Conservation (phyloP, 1,284 basidiomycete genomes). For the Fomitopsis betulina region DNA sequence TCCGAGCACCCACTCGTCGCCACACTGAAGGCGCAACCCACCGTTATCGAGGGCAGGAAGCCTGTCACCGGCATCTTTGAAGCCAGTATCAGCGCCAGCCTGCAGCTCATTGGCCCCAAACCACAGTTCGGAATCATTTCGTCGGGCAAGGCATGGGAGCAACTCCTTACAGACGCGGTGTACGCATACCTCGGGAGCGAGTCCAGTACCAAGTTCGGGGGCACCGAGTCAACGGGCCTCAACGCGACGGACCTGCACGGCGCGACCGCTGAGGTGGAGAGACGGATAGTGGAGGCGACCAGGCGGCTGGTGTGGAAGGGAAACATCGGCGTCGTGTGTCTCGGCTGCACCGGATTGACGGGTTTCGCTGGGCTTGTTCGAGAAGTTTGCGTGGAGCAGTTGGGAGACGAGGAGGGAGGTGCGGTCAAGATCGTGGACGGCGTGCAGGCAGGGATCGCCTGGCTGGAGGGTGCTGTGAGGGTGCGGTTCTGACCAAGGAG, state of each 20-base stretch:
- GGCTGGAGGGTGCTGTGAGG: slow-evolving; percentile 17
- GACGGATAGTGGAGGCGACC: slow-evolving; percentile 31
- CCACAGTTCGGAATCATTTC: slow-evolving; percentile 41
- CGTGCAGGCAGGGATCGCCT: slow-evolving; percentile 24
- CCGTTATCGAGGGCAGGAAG: slow-evolving; percentile 1
- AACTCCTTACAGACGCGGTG: slow-evolving; percentile 26
- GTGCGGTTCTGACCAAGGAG: neutral
- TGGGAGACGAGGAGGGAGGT: slow-evolving; percentile 14
- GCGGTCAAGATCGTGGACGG: slow-evolving; percentile 39
- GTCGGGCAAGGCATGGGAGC: slow-evolving; percentile 42
- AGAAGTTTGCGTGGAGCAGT: slow-evolving; percentile 15
- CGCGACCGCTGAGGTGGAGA: slow-evolving; percentile 30
- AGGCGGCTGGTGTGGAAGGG: slow-evolving; percentile 20
- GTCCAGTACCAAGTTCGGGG: slow-evolving; percentile 27
- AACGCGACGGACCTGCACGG: slow-evolving; percentile 39
- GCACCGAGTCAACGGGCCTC: slow-evolving; percentile 40
- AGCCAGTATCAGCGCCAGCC: slow-evolving; percentile 31
- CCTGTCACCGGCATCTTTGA: slow-evolving; percentile 46
- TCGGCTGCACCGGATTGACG: slow-evolving; percentile 48
- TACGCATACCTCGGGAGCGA: slow-evolving; percentile 15
- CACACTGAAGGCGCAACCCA: slow-evolving; percentile 30
- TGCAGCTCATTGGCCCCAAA: slow-evolving; percentile 28
- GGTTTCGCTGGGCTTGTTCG: slow-evolving; percentile 38
- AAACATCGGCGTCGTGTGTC: slow-evolving; percentile 32
- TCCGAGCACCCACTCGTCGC: slow-evolving; percentile 42